A percentile compares a stretch with the other conserved stretches of the same genome.
Conservation (phyloP, 208 protist species). For the Crithidia brevicula region DNA sequence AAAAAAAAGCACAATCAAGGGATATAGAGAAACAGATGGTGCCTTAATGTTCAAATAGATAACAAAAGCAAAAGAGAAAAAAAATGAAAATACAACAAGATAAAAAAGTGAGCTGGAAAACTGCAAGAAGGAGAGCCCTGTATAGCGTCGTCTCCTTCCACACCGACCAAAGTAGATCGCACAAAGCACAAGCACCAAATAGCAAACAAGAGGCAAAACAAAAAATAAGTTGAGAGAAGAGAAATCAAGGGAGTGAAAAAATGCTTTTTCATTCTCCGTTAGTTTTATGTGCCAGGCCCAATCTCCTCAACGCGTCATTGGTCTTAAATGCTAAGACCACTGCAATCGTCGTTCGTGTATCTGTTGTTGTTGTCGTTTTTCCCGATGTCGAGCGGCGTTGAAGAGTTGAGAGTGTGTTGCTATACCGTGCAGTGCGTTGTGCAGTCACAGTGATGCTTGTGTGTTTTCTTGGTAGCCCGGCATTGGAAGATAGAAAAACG, state of each 20-base stretch:
- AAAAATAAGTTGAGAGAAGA: neutral
- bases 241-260: neutral
- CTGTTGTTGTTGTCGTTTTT: too few species aligned
- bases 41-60: slow-evolving; percentile 3
- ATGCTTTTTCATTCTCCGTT: neutral
- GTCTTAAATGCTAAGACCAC: too few species aligned
- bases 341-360: too few species aligned
- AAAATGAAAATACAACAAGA: neutral
- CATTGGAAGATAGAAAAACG: neutral
- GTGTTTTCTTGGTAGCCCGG: too few species aligned
- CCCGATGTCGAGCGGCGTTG: too few species aligned
- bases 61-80: slow-evolving; percentile 2
- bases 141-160: neutral
- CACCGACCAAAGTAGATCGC: neutral
- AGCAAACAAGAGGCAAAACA: slow-evolving; percentile 1
- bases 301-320: neutral
- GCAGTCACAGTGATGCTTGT: neutral
- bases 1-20: slow-evolving; percentile 1
- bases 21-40: slow-evolving; percentile 14
- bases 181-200: neutral
- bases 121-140: neutral
- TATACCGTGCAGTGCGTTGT: too few species aligned
- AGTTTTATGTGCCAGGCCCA: neutral
- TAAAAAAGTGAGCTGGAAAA: too few species aligned
- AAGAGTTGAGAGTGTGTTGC: too few species aligned